These are phyloP conservation scores for Phytophthora ramorum DNA, from an alignment of 352 stramenopile species.

Conservation along the genomic window DNA sequence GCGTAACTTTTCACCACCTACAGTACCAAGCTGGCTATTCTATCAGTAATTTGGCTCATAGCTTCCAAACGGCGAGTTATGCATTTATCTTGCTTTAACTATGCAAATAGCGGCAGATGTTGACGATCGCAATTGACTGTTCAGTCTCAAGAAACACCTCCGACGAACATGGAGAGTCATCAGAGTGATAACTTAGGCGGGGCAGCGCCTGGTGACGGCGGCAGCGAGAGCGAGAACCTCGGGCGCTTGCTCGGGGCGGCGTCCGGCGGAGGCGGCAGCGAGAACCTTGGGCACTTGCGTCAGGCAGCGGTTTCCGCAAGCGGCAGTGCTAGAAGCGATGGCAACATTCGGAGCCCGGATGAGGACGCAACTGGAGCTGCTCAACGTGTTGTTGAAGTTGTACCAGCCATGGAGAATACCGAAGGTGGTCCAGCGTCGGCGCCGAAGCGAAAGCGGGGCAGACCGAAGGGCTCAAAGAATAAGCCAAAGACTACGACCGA, in stretches of 20 bases:
- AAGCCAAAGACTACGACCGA: not conserved
- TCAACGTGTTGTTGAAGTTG: not conserved
- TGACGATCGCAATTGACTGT: not conserved
- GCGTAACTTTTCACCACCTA: not conserved
- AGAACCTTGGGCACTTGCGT: too few relatives aligned
- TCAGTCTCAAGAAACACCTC: not conserved
- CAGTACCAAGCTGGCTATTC: not conserved
- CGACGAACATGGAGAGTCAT: not conserved
- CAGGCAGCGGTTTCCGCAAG: not conserved
- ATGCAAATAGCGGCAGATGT: not conserved
- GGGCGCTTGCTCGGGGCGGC: too few relatives aligned
- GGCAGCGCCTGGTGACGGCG: not conserved
- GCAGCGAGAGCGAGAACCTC: not conserved
- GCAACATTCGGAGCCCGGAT: not conserved
- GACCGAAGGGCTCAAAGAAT: slow-evolving; percentile 2
- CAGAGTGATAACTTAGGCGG: not conserved
- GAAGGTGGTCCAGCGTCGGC: not conserved
- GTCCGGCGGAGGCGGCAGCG: too few relatives aligned
- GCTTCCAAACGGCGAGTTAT: not conserved
- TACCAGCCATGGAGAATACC: not conserved
- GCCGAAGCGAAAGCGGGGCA: slow-evolving; percentile 1
- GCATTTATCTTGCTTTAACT: not conserved
- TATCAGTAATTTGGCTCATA: not conserved
- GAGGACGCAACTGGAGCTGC: not conserved
- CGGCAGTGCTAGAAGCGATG: not conserved